Evolutionary conservation across 495 filamentous ascomycete genomes (phyloP), one percentile per base, ranked within the genome.

Genomic region (Talaromyces adpressus): DNA sequence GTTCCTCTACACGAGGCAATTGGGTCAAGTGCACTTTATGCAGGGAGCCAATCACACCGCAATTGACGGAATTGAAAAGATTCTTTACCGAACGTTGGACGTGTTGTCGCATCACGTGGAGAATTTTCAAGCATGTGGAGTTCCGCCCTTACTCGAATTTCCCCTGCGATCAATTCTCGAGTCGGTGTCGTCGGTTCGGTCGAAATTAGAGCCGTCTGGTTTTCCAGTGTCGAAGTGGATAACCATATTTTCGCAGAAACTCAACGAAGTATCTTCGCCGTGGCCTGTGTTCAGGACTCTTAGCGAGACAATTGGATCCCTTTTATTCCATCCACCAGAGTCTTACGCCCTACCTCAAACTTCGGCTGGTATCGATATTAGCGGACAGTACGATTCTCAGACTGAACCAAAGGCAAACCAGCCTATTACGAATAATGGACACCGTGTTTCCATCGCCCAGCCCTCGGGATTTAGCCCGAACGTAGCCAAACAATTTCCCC

Each of bases 71-170:
- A 74, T 76, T 7, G 79, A 78, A 66, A 77, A 77, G 62, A 70
- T 80, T 3, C 75, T 81, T 0, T 77, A 77, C 57, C 71, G 79
- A 8, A 75, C 74, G 9, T 65, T 77, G 12, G 70, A 73, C 7
- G 76, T 82, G 64, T 45, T 82, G n/a, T 73, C 74, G 16, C 75
- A 80, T 27, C 79, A 82, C 66, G 67, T 80, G 39, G 74, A 79
- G 5, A 79, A 77, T 30, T 83, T 82, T 62, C 70, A 72, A 9
- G 71, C 77, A 34, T 79, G 80, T 41, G 77, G 77, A 49, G 66
- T 82, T 1, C 79, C 81, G 5, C 81, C 81, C 0, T 67, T 81
- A 4, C 81, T 81, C 23, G 78, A 81, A 60, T 68, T 76, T 18
- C 67, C 70, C 8, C 60, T 81, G 25, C 75, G 73, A 6, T 78